A percentile compares a stretch with the other conserved stretches of the same genome.
Evolutionary conservation across 2,329 filamentous ascomycete genomes (phyloP).

Genomic region (Cladophialophora yegresii): DNA sequence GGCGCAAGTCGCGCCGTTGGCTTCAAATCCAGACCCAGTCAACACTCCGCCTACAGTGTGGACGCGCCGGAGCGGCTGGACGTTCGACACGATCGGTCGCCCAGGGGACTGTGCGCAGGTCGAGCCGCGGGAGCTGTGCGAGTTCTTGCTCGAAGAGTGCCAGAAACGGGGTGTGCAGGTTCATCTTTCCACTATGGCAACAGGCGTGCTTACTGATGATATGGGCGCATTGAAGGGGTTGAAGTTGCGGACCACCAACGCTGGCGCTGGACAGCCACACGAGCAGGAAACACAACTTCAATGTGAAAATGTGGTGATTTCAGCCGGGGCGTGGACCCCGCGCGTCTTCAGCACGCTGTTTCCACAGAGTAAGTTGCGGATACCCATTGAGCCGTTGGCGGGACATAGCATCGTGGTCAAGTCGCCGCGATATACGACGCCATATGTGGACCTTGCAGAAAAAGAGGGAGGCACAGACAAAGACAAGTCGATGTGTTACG

Average conservation of each 20-base stretch:
- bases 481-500: conserved; percentile 59
- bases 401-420: conserved; percentile 72
- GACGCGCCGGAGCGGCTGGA: conserved; percentile 56
- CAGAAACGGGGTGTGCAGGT: conserved; percentile 63
- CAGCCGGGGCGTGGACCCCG: conserved; percentile 71
- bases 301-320: conserved; percentile 66
- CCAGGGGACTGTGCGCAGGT: conserved; percentile 65
- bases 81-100: conserved; percentile 63
- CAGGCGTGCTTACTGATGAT: conserved; percentile 55
- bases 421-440: conserved; percentile 53
- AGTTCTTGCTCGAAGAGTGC: conserved; percentile 63
- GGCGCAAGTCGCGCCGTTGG: conserved; percentile 51
- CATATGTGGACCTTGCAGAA: conserved; percentile 28
- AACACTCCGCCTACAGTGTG: conserved; percentile 58
- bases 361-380: conserved; percentile 52
- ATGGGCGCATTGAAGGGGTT: conserved; percentile 55
- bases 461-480: conserved; percentile 37
- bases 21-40: conserved; percentile 40
- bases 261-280: conserved; percentile 38
- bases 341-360: conserved; percentile 67
- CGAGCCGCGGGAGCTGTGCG: conserved; percentile 67
- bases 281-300: conserved; percentile 55
- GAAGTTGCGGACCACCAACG: conserved; percentile 41
- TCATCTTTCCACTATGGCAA: conserved; percentile 63
- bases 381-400: conserved; percentile 65